Conservation (phyloP, 805 yeast species). For the Cyberlindnera saturnus region DNA sequence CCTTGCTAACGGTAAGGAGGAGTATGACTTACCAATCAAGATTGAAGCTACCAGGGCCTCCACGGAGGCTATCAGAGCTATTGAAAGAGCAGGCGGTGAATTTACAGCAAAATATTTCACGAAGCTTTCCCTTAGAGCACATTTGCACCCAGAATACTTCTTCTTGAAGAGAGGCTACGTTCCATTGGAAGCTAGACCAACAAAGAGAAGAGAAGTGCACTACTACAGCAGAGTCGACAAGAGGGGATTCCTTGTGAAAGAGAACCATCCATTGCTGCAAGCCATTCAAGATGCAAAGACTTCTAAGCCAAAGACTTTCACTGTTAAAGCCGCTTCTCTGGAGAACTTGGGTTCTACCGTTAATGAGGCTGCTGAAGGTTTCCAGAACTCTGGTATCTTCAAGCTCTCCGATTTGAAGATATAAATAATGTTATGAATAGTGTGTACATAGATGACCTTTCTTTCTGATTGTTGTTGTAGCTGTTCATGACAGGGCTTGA, state of each 20-base stretch:
- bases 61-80: constrained; percentile 59
- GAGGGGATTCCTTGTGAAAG: constrained; percentile 67
- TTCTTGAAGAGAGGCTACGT: constrained; percentile 66
- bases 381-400: constrained; percentile 19
- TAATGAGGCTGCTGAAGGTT: constrained; percentile 20
- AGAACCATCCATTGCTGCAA: constrained; percentile 18
- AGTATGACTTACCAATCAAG: constrained; percentile 51
- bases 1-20: constrained; percentile 57
- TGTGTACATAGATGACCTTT: background rate
- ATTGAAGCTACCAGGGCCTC: constrained; percentile 85
- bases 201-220: constrained; percentile 69
- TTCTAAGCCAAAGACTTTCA: constrained; percentile 6
- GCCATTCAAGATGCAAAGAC: constrained; percentile 18
- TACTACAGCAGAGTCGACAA: constrained; percentile 66
- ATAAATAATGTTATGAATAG: constrained; percentile 2
- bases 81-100: constrained; percentile 68
- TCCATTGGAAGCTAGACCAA: constrained; percentile 84
- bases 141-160: constrained; percentile 68
- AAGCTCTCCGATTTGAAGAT: constrained; percentile 18
- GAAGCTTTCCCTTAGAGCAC: constrained; percentile 64
- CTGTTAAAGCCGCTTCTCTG: constrained; percentile 4
- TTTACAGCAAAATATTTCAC: constrained; percentile 70
- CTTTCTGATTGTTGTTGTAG: too few relatives aligned
- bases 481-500: too few relatives aligned
- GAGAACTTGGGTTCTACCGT: constrained; percentile 10